These are phyloP conservation scores for Rhizopogon salebrosus DNA, from an alignment of 768 basidiomycete genomes.

Conservation along the genomic window DNA sequence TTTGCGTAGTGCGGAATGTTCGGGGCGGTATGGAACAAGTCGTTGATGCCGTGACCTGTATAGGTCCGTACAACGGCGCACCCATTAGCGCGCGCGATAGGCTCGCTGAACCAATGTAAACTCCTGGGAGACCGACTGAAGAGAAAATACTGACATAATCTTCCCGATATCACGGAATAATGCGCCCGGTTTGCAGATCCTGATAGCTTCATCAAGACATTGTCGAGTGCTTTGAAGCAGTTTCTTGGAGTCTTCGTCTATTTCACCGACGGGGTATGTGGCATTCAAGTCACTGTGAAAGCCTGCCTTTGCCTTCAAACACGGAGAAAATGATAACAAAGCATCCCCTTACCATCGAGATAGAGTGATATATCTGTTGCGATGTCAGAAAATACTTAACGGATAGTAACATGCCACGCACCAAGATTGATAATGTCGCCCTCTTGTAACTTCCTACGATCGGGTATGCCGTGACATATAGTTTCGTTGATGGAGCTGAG, in stretches of 20 bases:
- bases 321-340: not conserved
- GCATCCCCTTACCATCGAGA: slow-evolving; percentile 53
- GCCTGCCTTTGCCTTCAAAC: slow-evolving; percentile 37
- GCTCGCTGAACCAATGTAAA: slow-evolving; percentile 52
- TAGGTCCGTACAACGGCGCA: slow-evolving; percentile 92
- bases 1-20: slow-evolving; percentile 95
- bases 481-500: slow-evolving; percentile 86
- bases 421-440: slow-evolving; percentile 98
- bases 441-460: slow-evolving; percentile 74
- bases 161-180: slow-evolving; percentile 87
- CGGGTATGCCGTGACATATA: slow-evolving; percentile 97
- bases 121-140: not conserved
- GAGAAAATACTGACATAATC: slow-evolving; percentile 57
- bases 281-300: slow-evolving; percentile 92
- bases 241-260: slow-evolving; percentile 79
- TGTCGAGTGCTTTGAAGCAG: slow-evolving; percentile 80
- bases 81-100: slow-evolving; percentile 73
- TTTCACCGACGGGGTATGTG: slow-evolving; percentile 84
- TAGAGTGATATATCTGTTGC: slow-evolving; percentile 71
- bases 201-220: slow-evolving; percentile 85
- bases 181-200: slow-evolving; percentile 88
- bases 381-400: slow-evolving; percentile 13
- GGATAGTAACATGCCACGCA: slow-evolving; percentile 24
- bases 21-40: slow-evolving; percentile 79
- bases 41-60: slow-evolving; percentile 87